A percentile compares a stretch with the other conserved stretches of the same genome.
Evolutionary conservation across 352 stramenopile species (phyloP).

Genomic region (Phytophthora melonis): DNA sequence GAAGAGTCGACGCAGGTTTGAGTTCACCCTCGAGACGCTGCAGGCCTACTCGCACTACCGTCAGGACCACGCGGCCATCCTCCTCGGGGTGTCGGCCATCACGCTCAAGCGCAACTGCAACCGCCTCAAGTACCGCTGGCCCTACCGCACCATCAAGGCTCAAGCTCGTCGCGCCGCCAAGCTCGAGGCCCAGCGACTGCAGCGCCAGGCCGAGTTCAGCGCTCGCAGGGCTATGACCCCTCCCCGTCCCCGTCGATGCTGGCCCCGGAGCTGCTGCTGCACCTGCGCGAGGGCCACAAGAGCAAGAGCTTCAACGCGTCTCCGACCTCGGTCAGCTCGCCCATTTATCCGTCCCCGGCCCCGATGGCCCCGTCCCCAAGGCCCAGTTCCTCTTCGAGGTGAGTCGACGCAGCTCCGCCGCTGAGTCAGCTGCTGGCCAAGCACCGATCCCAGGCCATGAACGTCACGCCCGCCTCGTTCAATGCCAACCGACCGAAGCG

Average conservation of each 20-base stretch:
- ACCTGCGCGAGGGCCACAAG: slow-evolving; percentile 15
- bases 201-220: background rate
- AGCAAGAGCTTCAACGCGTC: background rate
- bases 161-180: slow-evolving; percentile 37
- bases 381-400: background rate
- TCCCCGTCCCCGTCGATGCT: background rate
- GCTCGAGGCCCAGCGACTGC: slow-evolving; percentile 9
- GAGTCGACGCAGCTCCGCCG: slow-evolving; percentile 20
- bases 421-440: slow-evolving; percentile 25
- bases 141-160: slow-evolving; percentile 58
- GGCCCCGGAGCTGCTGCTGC: slow-evolving; percentile 25
- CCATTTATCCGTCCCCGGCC: background rate
- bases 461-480: too few relatives aligned
- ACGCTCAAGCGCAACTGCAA: slow-evolving; percentile 76
- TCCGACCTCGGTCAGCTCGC: slow-evolving; percentile 23
- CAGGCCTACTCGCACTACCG: slow-evolving; percentile 48
- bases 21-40: slow-evolving; percentile 56
- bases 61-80: slow-evolving; percentile 62
- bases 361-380: background rate
- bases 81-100: slow-evolving; percentile 57
- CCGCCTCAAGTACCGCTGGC: slow-evolving; percentile 54
- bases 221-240: background rate
- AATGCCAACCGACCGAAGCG: background rate
- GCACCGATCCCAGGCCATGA: slow-evolving; percentile 2
- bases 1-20: slow-evolving; percentile 60